Base-by-base conservation (phyloP, 2,329 filamentous ascomycete species). In the Verticillium zaregamsianum region DNA sequence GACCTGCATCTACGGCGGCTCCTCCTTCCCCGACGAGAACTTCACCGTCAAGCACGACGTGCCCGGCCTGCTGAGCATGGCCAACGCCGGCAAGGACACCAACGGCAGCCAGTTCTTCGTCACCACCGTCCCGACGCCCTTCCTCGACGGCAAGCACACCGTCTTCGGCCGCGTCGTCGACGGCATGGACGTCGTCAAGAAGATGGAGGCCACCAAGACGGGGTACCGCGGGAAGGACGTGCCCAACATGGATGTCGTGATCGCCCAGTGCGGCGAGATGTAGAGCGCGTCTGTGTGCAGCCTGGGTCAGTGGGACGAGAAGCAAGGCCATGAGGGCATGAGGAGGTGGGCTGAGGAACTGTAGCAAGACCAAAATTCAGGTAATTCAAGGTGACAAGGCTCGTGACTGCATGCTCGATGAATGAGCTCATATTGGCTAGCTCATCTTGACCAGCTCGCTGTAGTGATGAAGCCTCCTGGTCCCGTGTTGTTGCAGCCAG, bases 71-170 rank as follows among this genome's bases (percentile, higher is more conserved):
- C 80, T 99, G 55, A 94, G 90, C 64, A 99, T 98, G 95, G 95
- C 95, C 57, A 97, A 97, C 74, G 90, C 91, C 32, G 94, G 94
- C 1, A 90, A 91, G 60, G 90, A 97, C 77, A 94, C 91, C 67
- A 98, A 98, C 75, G 95, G 95, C 40, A 93, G 88, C 63, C 95
- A 98, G 73, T 99, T 99, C 82, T 99, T 99, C 82, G 94, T 98
- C 79, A 97, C 93, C 2, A 95, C 91, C 0, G 90, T 90, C 2
- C 83, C 90, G 5, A 95, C 94, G 0, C 92, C 92, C 2, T 96
- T 96, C 72, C 80, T 99, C 31, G 90, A 98, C 76, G 86, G 85
- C 71, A 98, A 98, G 78, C 95, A 99, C 74, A 93, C 97, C 61
- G 93, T 98, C 20, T 98, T 98, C 70, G 95, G 95, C 58, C 89